phyloP scores from a whole-genome alignment of 1,284 basidiomycete genomes.

The Trichosporon faecale region DNA sequence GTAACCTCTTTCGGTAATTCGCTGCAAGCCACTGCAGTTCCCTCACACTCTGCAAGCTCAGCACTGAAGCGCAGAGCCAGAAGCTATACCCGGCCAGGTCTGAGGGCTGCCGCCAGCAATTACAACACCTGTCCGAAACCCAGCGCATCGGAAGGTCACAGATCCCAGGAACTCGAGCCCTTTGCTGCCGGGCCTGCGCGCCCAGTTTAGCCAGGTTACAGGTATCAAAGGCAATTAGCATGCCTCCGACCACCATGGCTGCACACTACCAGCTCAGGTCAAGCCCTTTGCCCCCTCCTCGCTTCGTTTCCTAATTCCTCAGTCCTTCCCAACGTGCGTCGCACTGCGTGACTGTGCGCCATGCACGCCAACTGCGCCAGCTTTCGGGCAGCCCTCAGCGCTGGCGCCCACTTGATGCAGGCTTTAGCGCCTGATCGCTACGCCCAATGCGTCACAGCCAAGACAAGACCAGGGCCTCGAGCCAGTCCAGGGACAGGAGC shows the following conservation, averaged over 20 bases:
- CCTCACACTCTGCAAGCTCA: not conserved
- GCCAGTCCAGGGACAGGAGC: not conserved
- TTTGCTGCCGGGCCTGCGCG: not conserved
- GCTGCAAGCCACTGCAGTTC: not conserved
- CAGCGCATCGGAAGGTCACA: not conserved
- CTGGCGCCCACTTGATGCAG: not conserved
- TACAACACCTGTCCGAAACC: not conserved
- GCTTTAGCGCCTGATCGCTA: not conserved
- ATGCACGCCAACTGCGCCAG: not conserved
- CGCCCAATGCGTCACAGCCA: constrained; percentile 1
- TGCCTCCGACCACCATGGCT: not conserved
- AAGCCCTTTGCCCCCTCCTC: not conserved
- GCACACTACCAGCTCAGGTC: not conserved
- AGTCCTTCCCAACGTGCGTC: not conserved
- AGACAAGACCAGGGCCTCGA: not conserved
- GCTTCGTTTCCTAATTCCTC: not conserved
- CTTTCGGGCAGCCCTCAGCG: not conserved
- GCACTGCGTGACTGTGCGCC: not conserved
- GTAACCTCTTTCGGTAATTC: not conserved
- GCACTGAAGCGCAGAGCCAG: not conserved
- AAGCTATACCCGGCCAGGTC: not conserved
- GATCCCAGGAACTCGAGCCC: not conserved
- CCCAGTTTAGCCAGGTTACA: not conserved
- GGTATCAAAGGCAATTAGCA: not conserved
- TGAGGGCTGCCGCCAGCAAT: not conserved